Evolutionary conservation across 768 basidiomycete species (phyloP).

Genomic region (Leccinum longicurvipes): DNA sequence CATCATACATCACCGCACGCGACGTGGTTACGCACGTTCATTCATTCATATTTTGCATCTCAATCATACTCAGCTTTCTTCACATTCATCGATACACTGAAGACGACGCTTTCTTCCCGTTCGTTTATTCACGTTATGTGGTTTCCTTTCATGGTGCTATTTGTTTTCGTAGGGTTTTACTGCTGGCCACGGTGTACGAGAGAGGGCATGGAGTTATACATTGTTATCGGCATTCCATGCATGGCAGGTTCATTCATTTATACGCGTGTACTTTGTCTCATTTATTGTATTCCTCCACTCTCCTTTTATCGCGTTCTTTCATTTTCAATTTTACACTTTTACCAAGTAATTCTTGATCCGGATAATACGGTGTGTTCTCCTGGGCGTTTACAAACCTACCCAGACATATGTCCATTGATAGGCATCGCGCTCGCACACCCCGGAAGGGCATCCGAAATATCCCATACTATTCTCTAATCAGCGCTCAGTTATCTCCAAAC

Average conservation of each 20-base stretch:
- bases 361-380: conserved; percentile 4
- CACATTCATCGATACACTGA: no score
- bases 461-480: not conserved
- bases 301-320: not conserved
- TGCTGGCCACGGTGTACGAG: not conserved
- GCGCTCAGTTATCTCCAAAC: not conserved
- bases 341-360: not conserved
- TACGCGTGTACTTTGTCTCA: not conserved
- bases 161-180: not conserved
- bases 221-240: conserved; percentile 4
- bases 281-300: conserved; percentile 1
- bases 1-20: conserved; percentile 18
- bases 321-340: not conserved
- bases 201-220: conserved; percentile 7
- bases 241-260: not conserved
- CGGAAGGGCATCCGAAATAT: not conserved
- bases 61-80: not conserved
- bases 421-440: not conserved
- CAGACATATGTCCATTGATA: not conserved
- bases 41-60: conserved; percentile 16
- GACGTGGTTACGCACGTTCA: conserved; percentile 9
- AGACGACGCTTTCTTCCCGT: not conserved
- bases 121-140: not conserved
- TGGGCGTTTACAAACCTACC: not conserved
- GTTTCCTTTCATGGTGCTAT: not conserved